Evolutionary conservation across 768 basidiomycete species (phyloP).

Genomic region (Hericium coralloides): DNA sequence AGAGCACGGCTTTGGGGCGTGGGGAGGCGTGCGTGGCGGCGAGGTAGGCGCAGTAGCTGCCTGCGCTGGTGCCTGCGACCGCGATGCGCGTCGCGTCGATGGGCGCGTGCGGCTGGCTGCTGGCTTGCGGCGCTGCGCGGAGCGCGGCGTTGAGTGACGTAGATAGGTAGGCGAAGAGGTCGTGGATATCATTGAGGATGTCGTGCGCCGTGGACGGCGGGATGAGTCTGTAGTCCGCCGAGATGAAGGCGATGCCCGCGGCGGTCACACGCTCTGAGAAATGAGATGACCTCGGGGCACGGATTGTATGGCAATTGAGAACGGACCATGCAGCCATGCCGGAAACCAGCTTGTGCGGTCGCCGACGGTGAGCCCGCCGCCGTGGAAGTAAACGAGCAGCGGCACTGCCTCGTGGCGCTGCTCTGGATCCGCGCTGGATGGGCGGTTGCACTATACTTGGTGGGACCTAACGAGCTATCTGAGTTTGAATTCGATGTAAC

Average conservation of each 20-base stretch:
- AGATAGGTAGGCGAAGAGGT: constrained; percentile 41
- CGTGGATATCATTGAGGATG: constrained; percentile 48
- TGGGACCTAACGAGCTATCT: no score
- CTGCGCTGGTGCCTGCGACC: constrained; percentile 51
- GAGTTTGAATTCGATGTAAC: no score
- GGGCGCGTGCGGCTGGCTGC: not conserved
- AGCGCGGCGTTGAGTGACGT: constrained; percentile 11
- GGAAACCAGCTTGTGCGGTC: constrained; percentile 57
- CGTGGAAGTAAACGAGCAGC: constrained; percentile 32
- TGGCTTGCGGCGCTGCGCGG: not conserved
- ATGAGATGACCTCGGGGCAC: not conserved
- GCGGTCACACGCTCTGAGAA: constrained; percentile 34
- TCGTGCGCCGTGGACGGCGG: constrained; percentile 45
- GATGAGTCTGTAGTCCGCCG: constrained; percentile 55
- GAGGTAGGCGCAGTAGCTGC: constrained; percentile 56
- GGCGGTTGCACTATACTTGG: no score
- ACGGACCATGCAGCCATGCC: constrained; percentile 49
- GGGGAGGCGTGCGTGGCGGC: constrained; percentile 46
- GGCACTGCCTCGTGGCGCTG: constrained; percentile 11
- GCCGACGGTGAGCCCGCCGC: constrained; percentile 55
- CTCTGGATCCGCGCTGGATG: constrained; percentile 20
- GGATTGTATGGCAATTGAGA: not conserved
- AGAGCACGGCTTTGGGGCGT: constrained; percentile 44
- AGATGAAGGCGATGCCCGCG: constrained; percentile 48
- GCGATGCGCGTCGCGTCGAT: constrained; percentile 38